Conservation (phyloP, 148 eudicot species). For the Rhododendron henanense region DNA sequence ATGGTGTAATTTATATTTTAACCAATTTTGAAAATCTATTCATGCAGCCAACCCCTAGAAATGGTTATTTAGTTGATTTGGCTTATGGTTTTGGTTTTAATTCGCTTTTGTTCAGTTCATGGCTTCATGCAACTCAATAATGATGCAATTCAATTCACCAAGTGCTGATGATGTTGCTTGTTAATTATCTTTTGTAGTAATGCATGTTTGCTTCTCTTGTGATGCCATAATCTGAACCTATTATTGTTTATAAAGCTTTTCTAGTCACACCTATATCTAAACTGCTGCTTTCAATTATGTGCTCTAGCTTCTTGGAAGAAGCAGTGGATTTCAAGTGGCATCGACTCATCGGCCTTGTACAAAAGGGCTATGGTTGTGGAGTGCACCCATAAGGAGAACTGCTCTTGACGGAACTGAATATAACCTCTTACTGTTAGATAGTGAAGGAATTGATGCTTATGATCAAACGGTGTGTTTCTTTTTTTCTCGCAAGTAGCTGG, state of each 20-base stretch:
- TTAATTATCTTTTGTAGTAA: background rate
- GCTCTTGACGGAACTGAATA: constrained; percentile 96
- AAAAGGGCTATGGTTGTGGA: constrained; percentile 99
- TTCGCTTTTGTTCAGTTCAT: background rate
- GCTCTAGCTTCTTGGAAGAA: constrained; percentile 84
- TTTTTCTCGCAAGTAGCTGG: background rate
- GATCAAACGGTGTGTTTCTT: constrained; percentile 81
- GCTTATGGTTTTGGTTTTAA: background rate
- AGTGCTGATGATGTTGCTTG: background rate
- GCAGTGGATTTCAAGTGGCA: constrained; percentile 95
- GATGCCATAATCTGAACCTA: background rate
- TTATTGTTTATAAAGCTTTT: background rate
- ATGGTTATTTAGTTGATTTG: background rate
- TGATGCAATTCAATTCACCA: background rate
- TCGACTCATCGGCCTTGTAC: constrained; percentile 94
- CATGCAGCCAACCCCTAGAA: background rate
- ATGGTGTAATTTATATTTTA: background rate
- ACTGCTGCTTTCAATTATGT: constrained; percentile 16
- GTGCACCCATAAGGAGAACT: constrained; percentile 81
- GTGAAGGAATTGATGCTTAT: constrained; percentile 98
- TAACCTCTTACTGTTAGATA: constrained; percentile 85
- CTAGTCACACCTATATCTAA: background rate
- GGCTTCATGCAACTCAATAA: background rate
- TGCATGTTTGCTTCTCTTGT: background rate
- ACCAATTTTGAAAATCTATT: background rate